Evolutionary conservation across 192 early-diverging fungal species (phyloP), one percentile per base, ranked within the genome.

Genomic region (Diversispora epigaea): DNA sequence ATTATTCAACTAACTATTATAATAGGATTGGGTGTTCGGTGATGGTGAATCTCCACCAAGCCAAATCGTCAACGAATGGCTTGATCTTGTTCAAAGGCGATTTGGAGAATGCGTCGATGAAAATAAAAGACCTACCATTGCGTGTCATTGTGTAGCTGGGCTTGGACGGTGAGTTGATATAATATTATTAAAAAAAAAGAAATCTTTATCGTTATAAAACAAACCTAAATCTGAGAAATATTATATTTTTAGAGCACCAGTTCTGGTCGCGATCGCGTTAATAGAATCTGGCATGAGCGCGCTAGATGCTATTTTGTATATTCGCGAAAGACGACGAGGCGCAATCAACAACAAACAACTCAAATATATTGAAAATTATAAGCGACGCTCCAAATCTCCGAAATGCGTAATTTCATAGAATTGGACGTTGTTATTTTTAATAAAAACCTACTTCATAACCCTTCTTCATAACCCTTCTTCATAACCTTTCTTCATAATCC

Each of bases 281-380:
- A 90, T 95, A 67, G 93, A 93, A 66, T 82, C 85, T 44, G 92
- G 92, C 14, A 90, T 92, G 90, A 84, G 88, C 50, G 90, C 91
- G 1, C 67, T 93, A 64, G 91, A 93, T 71, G 87, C 91, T 22
- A 84, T 95, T 39, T 89, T 91, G 55, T 89, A 84, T 60, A 90
- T 95, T 32, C 88, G 92, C 32, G 81, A 84, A 61, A 86, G 90
- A 54, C 87, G 93, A 21, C 85, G 90, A 55, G 93, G 93, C 0
- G 91, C 92, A 3, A 91, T 95, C 79, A 93, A 93, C 78, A 93
- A 88, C 79, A 82, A 82, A 19, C 93, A 95, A 77, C 89, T 95
- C 63, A 82, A 85, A 82, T 80, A 86, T 77, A 57, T 93, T 81
- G 83, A 84, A 32, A 76, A 73, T 50, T 84, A 84, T 60, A 84